Evolutionary conservation across 2,329 filamentous ascomycete species (phyloP).

Genomic region (Parastagonospora avenae): DNA sequence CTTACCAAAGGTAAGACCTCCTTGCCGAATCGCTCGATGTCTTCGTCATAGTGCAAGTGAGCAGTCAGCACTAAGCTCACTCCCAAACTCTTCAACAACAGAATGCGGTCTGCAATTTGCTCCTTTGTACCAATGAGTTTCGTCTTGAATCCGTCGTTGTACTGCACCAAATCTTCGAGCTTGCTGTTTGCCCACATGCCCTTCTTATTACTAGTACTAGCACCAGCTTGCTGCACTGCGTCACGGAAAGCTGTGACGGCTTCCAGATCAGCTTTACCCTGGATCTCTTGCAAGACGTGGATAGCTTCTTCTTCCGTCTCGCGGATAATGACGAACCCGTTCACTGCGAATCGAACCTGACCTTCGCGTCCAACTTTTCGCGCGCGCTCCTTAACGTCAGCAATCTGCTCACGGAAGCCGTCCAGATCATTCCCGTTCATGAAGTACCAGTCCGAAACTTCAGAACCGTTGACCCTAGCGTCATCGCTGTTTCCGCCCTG

Average conservation of each 20-base stretch:
- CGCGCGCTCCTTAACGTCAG: constrained; percentile 55
- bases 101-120: constrained; percentile 57
- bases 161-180: constrained; percentile 60
- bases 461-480: constrained; percentile 56
- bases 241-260: constrained; percentile 57
- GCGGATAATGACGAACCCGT: constrained; percentile 57
- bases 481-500: constrained; percentile 60
- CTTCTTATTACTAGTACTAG: constrained; percentile 53
- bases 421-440: constrained; percentile 64
- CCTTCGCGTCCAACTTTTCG: constrained; percentile 51
- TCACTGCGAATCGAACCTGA: constrained; percentile 57
- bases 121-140: constrained; percentile 60
- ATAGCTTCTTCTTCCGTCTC: constrained; percentile 59
- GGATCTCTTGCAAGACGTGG: constrained; percentile 56
- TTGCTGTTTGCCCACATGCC: constrained; percentile 61
- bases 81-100: constrained; percentile 54
- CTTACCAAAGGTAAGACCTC: constrained; percentile 56
- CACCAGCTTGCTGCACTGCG: constrained; percentile 57
- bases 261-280: constrained; percentile 58
- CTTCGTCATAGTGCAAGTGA: constrained; percentile 60
- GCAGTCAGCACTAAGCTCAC: constrained; percentile 54
- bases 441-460: constrained; percentile 59
- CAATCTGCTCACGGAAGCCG: constrained; percentile 57
- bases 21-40: constrained; percentile 56
- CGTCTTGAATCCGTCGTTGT: constrained; percentile 63